Percentiles rank a stretch among this genome's conserved stretches.
Evolutionary conservation across 2,329 filamentous ascomycete genomes (phyloP).

Genomic region (Hortaea sp.): DNA sequence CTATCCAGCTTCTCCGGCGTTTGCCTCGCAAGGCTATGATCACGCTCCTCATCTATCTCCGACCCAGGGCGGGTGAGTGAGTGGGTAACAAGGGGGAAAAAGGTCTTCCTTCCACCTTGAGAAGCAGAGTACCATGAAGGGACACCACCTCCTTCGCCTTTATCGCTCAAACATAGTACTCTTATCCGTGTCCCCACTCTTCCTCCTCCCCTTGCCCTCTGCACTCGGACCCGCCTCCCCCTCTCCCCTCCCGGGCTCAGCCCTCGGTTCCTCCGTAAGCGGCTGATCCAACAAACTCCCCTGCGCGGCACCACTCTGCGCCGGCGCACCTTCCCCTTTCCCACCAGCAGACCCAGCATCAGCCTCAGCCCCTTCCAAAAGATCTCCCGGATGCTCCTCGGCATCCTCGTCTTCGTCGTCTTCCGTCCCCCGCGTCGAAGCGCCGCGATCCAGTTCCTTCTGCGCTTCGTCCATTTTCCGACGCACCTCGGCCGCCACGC

Average conservation of each 20-base stretch:
- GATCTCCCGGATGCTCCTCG: constrained; percentile 51
- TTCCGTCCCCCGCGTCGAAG: constrained; percentile 41
- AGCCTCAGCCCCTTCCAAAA: constrained; percentile 42
- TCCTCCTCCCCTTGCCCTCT: constrained; percentile 15
- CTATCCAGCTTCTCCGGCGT: too few relatives aligned
- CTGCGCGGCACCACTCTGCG: constrained; percentile 1
- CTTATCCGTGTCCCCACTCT: constrained; percentile 11
- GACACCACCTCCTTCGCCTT: too few relatives aligned
- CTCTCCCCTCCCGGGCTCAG: constrained; percentile 6
- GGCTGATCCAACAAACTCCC: not conserved
- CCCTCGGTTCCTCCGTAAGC: not conserved
- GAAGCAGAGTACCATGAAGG: too few relatives aligned
- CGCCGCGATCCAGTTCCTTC: constrained; percentile 77
- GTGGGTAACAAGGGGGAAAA: too few relatives aligned
- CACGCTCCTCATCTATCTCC: too few relatives aligned
- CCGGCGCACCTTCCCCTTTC: not conserved
- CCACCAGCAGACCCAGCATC: constrained; percentile 24
- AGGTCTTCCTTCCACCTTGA: too few relatives aligned
- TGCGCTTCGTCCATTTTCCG: constrained; percentile 94
- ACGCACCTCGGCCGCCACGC: constrained; percentile 84
- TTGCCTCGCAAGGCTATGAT: too few relatives aligned
- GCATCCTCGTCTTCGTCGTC: constrained; percentile 52
- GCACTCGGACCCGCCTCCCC: constrained; percentile 22
- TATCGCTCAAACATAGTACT: constrained; percentile 29
- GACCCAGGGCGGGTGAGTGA: too few relatives aligned